Evolutionary conservation across 768 basidiomycete species (phyloP), one percentile per base, ranked within the genome.

Genomic region (Mycena belliarum): DNA sequence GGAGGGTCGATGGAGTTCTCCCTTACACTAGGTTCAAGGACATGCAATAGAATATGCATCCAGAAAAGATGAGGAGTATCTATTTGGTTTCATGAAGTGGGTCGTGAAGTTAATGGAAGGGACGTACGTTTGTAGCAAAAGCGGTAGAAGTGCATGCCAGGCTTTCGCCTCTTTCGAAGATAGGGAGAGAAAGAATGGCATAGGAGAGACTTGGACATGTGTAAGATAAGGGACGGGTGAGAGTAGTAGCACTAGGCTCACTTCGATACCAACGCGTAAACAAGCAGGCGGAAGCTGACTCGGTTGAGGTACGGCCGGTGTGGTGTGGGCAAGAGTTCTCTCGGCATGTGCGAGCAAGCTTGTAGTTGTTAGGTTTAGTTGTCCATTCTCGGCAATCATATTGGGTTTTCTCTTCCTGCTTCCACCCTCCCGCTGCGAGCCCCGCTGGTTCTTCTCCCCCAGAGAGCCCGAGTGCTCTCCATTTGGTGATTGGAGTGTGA

Each of bases 1-100:
- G 24, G 26, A 28, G 6, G n/a, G n/a, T 2, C 21, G 18, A 16
- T 2, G 24, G 26, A 5, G 12, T 37, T 18, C 10, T 18, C 10
- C 33, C 12, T 28, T 42, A 55, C 54, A 47, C 35, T 24, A 55
- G 46, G 46, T 55, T 55, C n/a, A 55, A 21, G 8, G 54, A 25
- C 38, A 55, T 48, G 46, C 46, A 40, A 23, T 32, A 55, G 45
- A 48, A 55, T 46, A 55, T 48, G 26, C 26, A 12, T 1, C 46
- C 54, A n/a, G 54, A 48, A 29, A 55, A 55, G 38, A 55, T 18
- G 23, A 54, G 33, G 12, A 44, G 14, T 15, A 26, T 24, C 43
- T 54, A 24, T 2, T 26, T 23, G 12, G 4, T 20, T 14, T 48
- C 38, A 23, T 16, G 7, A 2, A 7, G 24, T 2, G 18, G 6